Evolutionary conservation across 768 basidiomycete genomes (phyloP).

Genomic region (Strobilomyces confusus): DNA sequence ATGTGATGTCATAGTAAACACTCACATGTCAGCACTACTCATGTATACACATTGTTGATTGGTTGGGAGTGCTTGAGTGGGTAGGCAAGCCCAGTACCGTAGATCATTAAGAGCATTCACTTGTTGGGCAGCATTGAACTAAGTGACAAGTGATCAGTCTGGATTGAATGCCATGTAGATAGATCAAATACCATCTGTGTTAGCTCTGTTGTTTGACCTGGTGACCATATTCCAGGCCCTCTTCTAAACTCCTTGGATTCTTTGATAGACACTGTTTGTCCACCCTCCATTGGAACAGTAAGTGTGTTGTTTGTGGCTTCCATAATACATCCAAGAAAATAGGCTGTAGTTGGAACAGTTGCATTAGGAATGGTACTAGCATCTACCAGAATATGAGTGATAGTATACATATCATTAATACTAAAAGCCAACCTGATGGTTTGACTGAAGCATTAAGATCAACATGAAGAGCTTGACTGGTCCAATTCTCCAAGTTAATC

Average conservation of each 20-base stretch:
- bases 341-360: too few species aligned
- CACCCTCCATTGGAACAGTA: slow-evolving; percentile 1
- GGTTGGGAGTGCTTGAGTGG: background rate
- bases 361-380: background rate
- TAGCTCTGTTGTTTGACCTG: too few species aligned
- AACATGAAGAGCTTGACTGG: background rate
- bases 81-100: background rate
- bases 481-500: background rate
- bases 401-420: background rate
- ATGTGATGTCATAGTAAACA: background rate
- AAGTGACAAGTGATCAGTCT: background rate
- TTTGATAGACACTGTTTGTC: background rate
- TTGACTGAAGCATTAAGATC: background rate
- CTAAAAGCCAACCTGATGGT: too few species aligned
- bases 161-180: background rate
- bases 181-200: background rate
- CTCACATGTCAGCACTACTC: background rate
- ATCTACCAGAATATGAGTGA: too few species aligned
- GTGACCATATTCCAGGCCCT: background rate
- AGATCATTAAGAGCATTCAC: background rate
- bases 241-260: background rate
- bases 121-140: background rate
- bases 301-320: background rate
- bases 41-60: background rate
- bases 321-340: too few species aligned